phyloP scores from a whole-genome alignment of 129 eudicot genomes.

The Glebionis coronaria region DNA sequence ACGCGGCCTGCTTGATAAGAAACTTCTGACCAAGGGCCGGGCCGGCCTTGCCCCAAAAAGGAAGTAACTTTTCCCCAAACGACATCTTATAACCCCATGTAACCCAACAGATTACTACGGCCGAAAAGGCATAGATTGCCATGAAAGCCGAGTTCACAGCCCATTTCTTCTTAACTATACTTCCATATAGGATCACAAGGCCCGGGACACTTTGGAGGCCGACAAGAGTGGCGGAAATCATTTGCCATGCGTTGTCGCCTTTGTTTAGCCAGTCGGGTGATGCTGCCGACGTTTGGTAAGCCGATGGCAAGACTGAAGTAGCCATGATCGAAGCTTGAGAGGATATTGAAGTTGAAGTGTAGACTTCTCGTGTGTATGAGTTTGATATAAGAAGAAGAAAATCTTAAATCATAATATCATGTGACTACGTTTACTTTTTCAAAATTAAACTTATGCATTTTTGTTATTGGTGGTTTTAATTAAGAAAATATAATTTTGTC shows the following conservation, averaged over 20 bases:
- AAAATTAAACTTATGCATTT: neutral
- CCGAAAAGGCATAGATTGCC: constrained; percentile 71
- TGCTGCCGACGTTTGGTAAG: constrained; percentile 34
- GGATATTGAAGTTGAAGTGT: constrained; percentile 7
- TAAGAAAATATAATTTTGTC: neutral
- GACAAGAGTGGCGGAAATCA: constrained; percentile 66
- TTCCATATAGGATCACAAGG: constrained; percentile 60
- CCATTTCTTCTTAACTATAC: constrained; percentile 70
- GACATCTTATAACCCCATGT: constrained; percentile 66
- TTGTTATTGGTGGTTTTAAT: neutral
- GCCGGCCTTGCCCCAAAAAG: constrained; percentile 70
- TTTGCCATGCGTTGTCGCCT: constrained; percentile 79
- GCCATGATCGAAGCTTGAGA: constrained; percentile 26
- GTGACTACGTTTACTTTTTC: constrained; percentile 37
- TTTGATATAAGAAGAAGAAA: constrained; percentile 13
- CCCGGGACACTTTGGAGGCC: constrained; percentile 71
- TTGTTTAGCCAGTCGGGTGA: constrained; percentile 71
- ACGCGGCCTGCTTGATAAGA: constrained; percentile 43
- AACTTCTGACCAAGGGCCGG: constrained; percentile 63
- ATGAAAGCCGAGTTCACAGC: constrained; percentile 75
- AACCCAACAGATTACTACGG: constrained; percentile 66
- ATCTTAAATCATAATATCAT: constrained; percentile 3
- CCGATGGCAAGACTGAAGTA: constrained; percentile 26
- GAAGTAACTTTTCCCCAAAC: constrained; percentile 55
- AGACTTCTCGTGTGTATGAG: constrained; percentile 39